Base-by-base conservation (phyloP, 768 basidiomycete species). In the Termitomyces bulborhizus region DNA sequence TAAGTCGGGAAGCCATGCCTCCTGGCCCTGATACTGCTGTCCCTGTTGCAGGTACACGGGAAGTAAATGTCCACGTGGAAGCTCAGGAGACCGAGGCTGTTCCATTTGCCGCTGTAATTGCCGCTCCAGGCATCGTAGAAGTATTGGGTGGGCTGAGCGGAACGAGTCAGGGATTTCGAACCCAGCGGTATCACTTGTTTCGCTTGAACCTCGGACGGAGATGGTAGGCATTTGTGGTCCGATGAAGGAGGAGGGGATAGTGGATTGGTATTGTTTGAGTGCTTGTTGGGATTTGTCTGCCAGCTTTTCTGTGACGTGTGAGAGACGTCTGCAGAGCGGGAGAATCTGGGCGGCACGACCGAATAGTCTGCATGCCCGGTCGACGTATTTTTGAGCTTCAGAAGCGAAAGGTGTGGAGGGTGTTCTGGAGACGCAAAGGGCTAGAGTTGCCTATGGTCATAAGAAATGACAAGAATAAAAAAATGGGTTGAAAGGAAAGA, bases 341-440 rank as follows among this genome's bases (percentile, higher is more conserved):
- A 85, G 72, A n/a, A 83, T 75, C 52, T 75, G 74, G 16, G 79
- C 78, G 9, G 82, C 84, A 45, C 78, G 75, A 51, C 69, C 67
- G 68, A 86, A 87, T 34, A 89, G 68, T 32, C 73, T 72, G 55
- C 79, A 79, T 3, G 81, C 80, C 24, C 75, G 73, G 47, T 84
- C 84, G 24, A 89, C 70, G 58, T 85, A 80, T 60, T 78, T 75
- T 32, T 87, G 69, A 2, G 85, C 86, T 65, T 77, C 76, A 12
- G 77, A 74, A 1, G 84, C 80, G 36, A 86, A 70, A 24, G 80
- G 74, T 15, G 80, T 76, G 11, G 77, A 76, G 4, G 86, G 84
- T 21, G 82, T 79, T 29, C 86, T 80, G 44, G 80, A 79, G 24
- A 85, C 79, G 57, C 88, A 75, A 50, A 89, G 68, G 8, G 83